These are phyloP conservation scores for Acer negundo DNA, from an alignment of 345 rosid species.

Conservation along the genomic window DNA sequence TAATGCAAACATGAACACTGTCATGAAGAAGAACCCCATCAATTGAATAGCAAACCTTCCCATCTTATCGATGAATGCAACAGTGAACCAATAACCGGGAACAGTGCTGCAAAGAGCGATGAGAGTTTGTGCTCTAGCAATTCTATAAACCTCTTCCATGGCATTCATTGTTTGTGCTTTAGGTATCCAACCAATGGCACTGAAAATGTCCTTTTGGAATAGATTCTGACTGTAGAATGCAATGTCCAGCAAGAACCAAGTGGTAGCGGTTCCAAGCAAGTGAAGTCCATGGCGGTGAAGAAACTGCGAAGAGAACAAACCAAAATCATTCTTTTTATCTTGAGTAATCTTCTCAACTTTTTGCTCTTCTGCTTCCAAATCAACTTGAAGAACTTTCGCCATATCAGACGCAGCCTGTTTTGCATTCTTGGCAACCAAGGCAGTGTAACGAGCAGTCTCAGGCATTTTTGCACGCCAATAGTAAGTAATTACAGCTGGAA, in stretches of 20 bases:
- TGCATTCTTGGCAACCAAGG: slow-evolving; percentile 62
- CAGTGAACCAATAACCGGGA: slow-evolving; percentile 69
- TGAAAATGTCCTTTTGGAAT: slow-evolving; percentile 76
- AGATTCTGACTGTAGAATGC: slow-evolving; percentile 77
- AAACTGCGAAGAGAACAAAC: slow-evolving; percentile 54
- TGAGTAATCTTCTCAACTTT: slow-evolving; percentile 23
- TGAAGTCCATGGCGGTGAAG: slow-evolving; percentile 55
- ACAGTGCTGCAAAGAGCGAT: slow-evolving; percentile 75
- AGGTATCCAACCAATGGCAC: slow-evolving; percentile 76
- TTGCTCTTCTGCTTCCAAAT: slow-evolving; percentile 49
- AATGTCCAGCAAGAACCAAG: slow-evolving; percentile 79
- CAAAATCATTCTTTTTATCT: slow-evolving; percentile 38
- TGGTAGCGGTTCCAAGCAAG: slow-evolving; percentile 56
- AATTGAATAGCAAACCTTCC: slow-evolving; percentile 60
- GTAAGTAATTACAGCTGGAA: slow-evolving; percentile 66
- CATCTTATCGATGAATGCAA: slow-evolving; percentile 41
- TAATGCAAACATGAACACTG: slow-evolving; percentile 57
- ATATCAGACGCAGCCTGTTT: slow-evolving; percentile 68
- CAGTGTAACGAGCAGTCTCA: slow-evolving; percentile 83
- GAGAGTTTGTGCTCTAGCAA: slow-evolving; percentile 60
- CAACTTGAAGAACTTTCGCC: slow-evolving; percentile 74
- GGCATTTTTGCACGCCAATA: slow-evolving; percentile 80
- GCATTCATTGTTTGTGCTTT: slow-evolving; percentile 66
- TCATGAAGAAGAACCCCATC: slow-evolving; percentile 65
- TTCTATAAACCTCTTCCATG: slow-evolving; percentile 56